Conservation (phyloP, 345 rosid genomes). For the Raphanus raphanistrum region DNA sequence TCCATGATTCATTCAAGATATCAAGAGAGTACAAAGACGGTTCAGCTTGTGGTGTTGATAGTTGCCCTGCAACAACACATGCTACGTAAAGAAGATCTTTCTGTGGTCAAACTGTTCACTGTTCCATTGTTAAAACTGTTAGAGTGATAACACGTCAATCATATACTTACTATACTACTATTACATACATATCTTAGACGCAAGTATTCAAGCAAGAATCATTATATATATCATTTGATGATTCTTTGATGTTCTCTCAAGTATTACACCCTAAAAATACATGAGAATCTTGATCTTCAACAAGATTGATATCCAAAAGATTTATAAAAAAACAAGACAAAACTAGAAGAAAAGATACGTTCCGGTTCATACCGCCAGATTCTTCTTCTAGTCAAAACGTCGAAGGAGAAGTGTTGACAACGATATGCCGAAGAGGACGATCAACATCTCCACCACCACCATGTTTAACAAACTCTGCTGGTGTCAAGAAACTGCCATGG, state of each 20-base stretch:
- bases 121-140: not conserved
- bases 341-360: not conserved
- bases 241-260: constrained; percentile 26
- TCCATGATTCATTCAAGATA: constrained; percentile 59
- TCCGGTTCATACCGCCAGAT: not conserved
- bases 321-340: not conserved
- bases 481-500: constrained; percentile 73
- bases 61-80: constrained; percentile 59
- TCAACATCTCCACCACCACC: constrained; percentile 73
- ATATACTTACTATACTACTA: not conserved
- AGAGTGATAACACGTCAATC: not conserved
- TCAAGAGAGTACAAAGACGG: constrained; percentile 55
- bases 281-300: constrained; percentile 30
- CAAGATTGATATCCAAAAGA: constrained; percentile 19
- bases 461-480: constrained; percentile 79
- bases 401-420: constrained; percentile 55
- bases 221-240: constrained; percentile 4
- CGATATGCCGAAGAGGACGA: constrained; percentile 70
- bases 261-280: constrained; percentile 20
- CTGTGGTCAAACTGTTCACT: not conserved
- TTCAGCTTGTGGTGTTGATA: constrained; percentile 55
- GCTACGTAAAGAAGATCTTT: constrained; percentile 42
- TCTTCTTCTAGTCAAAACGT: constrained; percentile 28
- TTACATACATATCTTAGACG: not conserved
- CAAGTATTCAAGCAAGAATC: constrained; percentile 5